phyloP scores from a whole-genome alignment of 139 green algal species.

The Tetradesmus lagerheimii region DNA sequence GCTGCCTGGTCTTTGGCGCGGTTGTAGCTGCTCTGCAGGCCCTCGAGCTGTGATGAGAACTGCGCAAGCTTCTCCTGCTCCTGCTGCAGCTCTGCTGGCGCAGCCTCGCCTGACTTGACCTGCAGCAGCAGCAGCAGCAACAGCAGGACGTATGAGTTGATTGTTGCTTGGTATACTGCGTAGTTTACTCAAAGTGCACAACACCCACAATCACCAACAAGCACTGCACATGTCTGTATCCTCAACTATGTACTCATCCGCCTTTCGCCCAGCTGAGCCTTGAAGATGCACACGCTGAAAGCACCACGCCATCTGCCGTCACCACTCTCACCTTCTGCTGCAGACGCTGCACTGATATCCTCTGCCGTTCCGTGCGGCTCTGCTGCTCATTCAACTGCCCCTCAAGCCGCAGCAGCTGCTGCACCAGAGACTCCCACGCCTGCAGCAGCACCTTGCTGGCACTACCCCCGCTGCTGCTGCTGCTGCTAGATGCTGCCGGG shows the following conservation, averaged over 20 bases:
- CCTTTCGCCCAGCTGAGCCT: too few species aligned
- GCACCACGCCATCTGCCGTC: neutral
- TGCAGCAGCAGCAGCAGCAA: conserved; percentile 10
- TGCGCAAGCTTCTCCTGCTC: conserved; percentile 11
- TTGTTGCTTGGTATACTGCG: too few species aligned
- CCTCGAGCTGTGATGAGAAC: conserved; percentile 16
- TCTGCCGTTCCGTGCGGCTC: conserved; percentile 34
- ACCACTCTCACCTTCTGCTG: conserved; percentile 29
- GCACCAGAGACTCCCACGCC: conserved; percentile 37
- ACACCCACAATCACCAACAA: too few species aligned
- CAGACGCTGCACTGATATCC: conserved; percentile 28
- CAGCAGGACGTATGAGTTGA: too few species aligned
- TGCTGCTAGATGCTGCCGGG: neutral
- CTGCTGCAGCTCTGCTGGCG: neutral
- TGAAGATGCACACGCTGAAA: neutral
- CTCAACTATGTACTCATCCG: too few species aligned
- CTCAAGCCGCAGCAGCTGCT: conserved; percentile 46
- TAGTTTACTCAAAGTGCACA: neutral
- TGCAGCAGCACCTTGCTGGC: conserved; percentile 19
- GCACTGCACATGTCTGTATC: too few species aligned
- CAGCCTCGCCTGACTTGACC: conserved; percentile 25
- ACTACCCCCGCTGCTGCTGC: neutral
- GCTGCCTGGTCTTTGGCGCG: conserved; percentile 20
- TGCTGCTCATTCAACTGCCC: conserved; percentile 41
- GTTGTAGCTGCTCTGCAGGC: conserved; percentile 42